Evolutionary conservation across 2,329 filamentous ascomycete genomes (phyloP), one percentile per base, ranked within the genome.

Genomic region (Huntiella savannae): DNA sequence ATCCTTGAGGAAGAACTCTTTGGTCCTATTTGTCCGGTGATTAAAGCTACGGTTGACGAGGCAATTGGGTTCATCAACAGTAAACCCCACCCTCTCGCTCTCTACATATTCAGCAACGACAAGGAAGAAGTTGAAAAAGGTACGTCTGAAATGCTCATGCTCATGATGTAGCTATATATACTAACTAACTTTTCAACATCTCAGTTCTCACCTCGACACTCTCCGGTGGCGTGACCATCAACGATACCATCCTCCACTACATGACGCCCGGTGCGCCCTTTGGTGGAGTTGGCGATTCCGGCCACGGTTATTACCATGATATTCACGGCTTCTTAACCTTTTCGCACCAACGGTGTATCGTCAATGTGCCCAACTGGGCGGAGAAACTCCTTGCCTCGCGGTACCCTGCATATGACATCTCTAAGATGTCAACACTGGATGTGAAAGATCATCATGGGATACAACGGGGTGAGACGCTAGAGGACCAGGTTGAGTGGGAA

Each of bases 221-320:
- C 12, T 70, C 67, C 4, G 69, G 69, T 5, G 67, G 68, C 13
- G 67, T 70, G 45, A 69, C 66, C 10, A 57, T 70, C 54, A 71
- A 72, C 54, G 67, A 70, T 52, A 58, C 61, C 35, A 60, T 63
- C 50, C 56, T 68, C 37, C 69, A 71, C 50, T 58, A 58, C 41
- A 58, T 56, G 33, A 58, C 65, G 38, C 60, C 60, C 2, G 58
- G 58, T 19, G 60, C 62, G 2, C 68, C 69, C 5, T 62, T 73
- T 39, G 69, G 70, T 39, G 68, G 70, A 33, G 60, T 70, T 15
- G 69, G 69, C 22, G 58, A 60, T 13, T 68, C 65, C 5, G 69
- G 69, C 32, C 60, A 57, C 42, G 69, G 69, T 45, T 57, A 56
- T 45, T 70, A 71, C 53, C 67, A 69, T 52, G 69, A 68, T 13